Conservation (phyloP, 108 stramenopile genomes). For the Skeletonema menzelii region DNA sequence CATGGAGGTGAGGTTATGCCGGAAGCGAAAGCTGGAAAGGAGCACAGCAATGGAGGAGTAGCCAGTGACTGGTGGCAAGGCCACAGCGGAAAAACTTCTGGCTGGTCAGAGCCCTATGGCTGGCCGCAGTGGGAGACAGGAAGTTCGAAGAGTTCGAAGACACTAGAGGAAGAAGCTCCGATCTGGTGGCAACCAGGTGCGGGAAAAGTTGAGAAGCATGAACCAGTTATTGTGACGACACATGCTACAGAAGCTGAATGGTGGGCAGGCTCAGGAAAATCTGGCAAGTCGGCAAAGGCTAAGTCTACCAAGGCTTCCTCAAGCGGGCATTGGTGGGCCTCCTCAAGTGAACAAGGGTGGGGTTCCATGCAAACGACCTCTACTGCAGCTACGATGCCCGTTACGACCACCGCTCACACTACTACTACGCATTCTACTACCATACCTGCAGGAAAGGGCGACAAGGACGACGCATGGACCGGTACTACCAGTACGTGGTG, state of each 20-base stretch:
- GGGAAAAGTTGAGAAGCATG: too few relatives aligned
- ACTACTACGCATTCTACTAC: not conserved
- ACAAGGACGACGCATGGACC: not conserved
- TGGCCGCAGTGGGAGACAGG: not conserved
- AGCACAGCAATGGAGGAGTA: not conserved
- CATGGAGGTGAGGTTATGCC: not conserved
- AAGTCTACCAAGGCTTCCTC: not conserved
- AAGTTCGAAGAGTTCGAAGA: too few relatives aligned
- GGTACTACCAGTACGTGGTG: not conserved
- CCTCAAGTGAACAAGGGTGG: not conserved
- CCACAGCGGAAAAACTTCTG: not conserved
- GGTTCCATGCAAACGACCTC: not conserved
- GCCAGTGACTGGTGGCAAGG: not conserved
- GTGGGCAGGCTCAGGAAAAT: slow-evolving; percentile 15
- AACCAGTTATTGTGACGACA: not conserved
- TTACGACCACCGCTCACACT: too few relatives aligned
- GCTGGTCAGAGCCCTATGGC: not conserved
- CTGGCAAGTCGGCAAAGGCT: slow-evolving; percentile 6
- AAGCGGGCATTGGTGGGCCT: too few relatives aligned
- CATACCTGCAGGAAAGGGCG: not conserved
- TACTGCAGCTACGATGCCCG: not conserved
- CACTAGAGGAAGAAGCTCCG: too few relatives aligned
- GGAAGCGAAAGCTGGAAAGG: not conserved
- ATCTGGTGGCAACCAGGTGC: too few relatives aligned
- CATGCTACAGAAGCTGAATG: not conserved